These are phyloP conservation scores for Mimosa bimucronata DNA, from an alignment of 306 rosid species.

Conservation along the genomic window DNA sequence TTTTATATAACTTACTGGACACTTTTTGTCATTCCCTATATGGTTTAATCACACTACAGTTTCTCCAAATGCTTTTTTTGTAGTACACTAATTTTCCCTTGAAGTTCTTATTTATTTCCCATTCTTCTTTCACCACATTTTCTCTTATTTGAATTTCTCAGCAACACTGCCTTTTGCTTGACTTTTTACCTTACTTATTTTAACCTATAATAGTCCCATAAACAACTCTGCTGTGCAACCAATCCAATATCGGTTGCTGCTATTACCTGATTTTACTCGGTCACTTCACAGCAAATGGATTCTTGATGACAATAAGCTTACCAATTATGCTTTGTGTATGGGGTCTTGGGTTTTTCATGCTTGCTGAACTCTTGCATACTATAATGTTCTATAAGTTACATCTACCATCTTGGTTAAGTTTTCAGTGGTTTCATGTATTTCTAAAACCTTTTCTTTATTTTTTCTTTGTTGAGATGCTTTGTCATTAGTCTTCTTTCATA, in stretches of 20 bases:
- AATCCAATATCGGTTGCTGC: not conserved
- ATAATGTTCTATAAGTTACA: not conserved
- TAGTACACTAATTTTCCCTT: constrained; percentile 12
- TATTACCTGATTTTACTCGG: not conserved
- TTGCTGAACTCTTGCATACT: not conserved
- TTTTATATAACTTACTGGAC: not conserved
- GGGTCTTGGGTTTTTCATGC: not conserved
- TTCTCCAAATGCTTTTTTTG: constrained; percentile 7
- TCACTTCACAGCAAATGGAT: not conserved
- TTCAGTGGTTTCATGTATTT: constrained; percentile 5
- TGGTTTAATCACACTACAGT: not conserved
- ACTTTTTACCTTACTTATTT: not conserved
- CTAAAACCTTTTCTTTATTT: not conserved
- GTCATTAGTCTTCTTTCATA: not conserved
- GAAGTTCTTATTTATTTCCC: not conserved
- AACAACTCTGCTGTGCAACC: not conserved
- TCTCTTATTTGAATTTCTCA: not conserved
- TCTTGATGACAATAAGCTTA: not conserved
- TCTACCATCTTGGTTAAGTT: constrained; percentile 14
- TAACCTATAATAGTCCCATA: not conserved
- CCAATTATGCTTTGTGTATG: constrained; percentile 7
- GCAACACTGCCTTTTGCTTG: constrained; percentile 4
- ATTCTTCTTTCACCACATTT: not conserved
- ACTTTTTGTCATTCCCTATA: not conserved
- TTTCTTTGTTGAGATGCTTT: not conserved